These are phyloP conservation scores for Coccomyxa sp. DNA, from an alignment of 139 green algal species.

Conservation along the genomic window DNA sequence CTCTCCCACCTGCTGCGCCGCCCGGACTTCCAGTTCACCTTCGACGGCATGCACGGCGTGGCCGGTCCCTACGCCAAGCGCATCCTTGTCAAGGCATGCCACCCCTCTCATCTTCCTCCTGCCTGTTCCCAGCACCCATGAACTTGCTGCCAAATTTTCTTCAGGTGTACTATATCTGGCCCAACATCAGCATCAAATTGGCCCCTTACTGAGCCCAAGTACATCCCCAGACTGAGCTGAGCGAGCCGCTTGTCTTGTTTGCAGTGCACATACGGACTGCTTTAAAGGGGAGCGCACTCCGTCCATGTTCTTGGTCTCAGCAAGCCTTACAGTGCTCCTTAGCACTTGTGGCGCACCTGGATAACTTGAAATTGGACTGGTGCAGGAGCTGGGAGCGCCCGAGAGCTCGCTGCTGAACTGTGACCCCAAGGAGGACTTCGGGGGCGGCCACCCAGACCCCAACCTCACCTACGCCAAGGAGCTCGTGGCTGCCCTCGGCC, in stretches of 20 bases:
- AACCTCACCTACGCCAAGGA: constrained; percentile 95
- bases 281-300: too few relatives aligned
- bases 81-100: constrained; percentile 74
- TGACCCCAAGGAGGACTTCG: constrained; percentile 72
- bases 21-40: constrained; percentile 84
- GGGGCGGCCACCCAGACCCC: constrained; percentile 86
- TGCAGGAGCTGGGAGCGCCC: constrained; percentile 19
- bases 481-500: constrained; percentile 69
- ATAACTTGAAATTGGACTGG: not conserved
- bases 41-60: constrained; percentile 92
- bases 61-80: constrained; percentile 85
- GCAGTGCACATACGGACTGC: too few relatives aligned
- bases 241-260: too few relatives aligned
- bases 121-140: not conserved
- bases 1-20: constrained; percentile 74
- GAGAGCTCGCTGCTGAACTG: constrained; percentile 37
- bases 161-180: too few relatives aligned
- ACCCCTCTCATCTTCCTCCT: not conserved
- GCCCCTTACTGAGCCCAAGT: too few relatives aligned
- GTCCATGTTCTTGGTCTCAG: too few relatives aligned
- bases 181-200: too few relatives aligned
- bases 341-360: too few relatives aligned
- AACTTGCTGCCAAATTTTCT: too few relatives aligned
- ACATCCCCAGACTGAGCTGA: too few relatives aligned
- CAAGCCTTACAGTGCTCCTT: too few relatives aligned